A percentile compares a stretch with the other conserved stretches of the same genome.
These are phyloP conservation scores for Camelina neglecta DNA, from an alignment of 345 rosid species.

Conservation along the genomic window DNA sequence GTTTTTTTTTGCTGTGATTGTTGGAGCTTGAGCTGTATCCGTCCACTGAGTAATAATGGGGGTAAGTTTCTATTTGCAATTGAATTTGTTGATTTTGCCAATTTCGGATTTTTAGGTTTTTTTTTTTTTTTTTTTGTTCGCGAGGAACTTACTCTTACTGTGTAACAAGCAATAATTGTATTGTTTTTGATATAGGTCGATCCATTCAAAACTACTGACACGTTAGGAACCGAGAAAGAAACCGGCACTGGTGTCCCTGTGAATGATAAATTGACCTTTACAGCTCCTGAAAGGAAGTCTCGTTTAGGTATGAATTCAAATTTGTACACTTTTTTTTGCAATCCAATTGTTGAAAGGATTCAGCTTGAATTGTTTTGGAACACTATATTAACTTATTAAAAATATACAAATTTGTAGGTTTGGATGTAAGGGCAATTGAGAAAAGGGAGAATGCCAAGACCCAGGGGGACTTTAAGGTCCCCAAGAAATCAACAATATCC, in stretches of 20 bases:
- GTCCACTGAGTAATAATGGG: slow-evolving; percentile 29
- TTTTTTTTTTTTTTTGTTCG: neutral
- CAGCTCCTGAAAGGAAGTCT: slow-evolving; percentile 60
- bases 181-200: slow-evolving; percentile 41
- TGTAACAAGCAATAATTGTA: neutral
- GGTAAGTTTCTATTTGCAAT: slow-evolving; percentile 26
- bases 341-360: neutral
- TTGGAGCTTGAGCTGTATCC: slow-evolving; percentile 8
- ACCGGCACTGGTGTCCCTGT: slow-evolving; percentile 47
- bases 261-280: slow-evolving; percentile 57
- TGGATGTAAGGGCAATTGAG: slow-evolving; percentile 57
- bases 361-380: slow-evolving; percentile 11
- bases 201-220: slow-evolving; percentile 44
- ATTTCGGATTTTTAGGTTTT: slow-evolving; percentile 2
- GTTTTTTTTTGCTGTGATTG: neutral
- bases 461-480: slow-evolving; percentile 66
- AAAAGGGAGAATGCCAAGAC: slow-evolving; percentile 49
- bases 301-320: slow-evolving; percentile 49
- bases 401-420: slow-evolving; percentile 29
- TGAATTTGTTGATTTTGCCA: neutral
- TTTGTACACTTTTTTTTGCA: neutral
- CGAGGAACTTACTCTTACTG: neutral
- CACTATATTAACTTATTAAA: neutral
- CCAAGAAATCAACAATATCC: slow-evolving; percentile 51
- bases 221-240: slow-evolving; percentile 48